Conservation (phyloP, 495 filamentous ascomycete species). For the Elasticomyces elasticus region DNA sequence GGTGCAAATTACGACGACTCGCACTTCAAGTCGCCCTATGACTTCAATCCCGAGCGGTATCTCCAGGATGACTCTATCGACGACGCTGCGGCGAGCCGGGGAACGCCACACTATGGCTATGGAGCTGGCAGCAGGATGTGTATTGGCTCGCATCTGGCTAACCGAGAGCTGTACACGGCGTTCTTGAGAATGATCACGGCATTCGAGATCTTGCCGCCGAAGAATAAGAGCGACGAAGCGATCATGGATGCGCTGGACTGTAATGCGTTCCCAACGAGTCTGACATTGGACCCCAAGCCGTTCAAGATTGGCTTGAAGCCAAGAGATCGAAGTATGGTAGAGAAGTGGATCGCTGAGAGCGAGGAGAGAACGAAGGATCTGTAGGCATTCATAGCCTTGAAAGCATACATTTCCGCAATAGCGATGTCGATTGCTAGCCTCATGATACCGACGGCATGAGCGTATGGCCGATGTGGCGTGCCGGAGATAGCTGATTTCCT, state of each 20-base stretch:
- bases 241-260: conserved; percentile 53
- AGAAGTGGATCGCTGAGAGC: conserved; percentile 39
- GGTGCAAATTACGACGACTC: conserved; percentile 57
- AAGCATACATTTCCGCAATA: too few relatives aligned
- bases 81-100: conserved; percentile 40
- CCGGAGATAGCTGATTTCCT: too few relatives aligned
- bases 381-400: too few relatives aligned
- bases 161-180: conserved; percentile 57
- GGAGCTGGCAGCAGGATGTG: conserved; percentile 65
- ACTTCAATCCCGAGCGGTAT: conserved; percentile 57
- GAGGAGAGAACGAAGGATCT: conserved; percentile 50
- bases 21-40: conserved; percentile 51
- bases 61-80: conserved; percentile 36
- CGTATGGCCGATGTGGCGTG: too few relatives aligned
- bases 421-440: too few relatives aligned
- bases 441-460: too few relatives aligned
- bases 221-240: conserved; percentile 41
- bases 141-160: conserved; percentile 58
- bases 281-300: conserved; percentile 62
- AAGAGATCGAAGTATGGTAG: conserved; percentile 36
- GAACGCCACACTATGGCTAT: conserved; percentile 61
- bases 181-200: conserved; percentile 59
- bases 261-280: conserved; percentile 51
- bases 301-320: conserved; percentile 47
- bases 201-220: conserved; percentile 47